Conservation (phyloP, 1,139 yeast species). For the Magnusiomyces tetraspermus region DNA sequence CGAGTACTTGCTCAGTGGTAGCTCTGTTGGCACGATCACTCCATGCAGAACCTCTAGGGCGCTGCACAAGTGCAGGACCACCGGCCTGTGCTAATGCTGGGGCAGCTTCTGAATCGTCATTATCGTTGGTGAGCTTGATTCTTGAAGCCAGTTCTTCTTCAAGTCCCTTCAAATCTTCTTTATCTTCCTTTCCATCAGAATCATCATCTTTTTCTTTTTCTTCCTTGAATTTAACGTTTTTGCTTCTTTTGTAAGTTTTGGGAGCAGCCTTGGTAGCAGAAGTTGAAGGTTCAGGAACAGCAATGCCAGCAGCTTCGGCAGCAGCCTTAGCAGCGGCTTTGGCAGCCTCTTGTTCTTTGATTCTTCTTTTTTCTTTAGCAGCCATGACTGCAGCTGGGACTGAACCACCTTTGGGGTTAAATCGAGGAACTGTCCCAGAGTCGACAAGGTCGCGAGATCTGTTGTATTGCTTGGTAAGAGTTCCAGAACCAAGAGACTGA, state of each 20-base stretch:
- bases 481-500: not conserved
- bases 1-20: constrained; percentile 92
- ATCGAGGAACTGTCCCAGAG: not conserved
- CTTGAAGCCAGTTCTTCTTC: constrained; percentile 1
- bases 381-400: constrained; percentile 3
- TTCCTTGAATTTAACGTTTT: not conserved
- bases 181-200: not conserved
- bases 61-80: not conserved
- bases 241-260: not conserved
- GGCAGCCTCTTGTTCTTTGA: not conserved
- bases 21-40: constrained; percentile 84
- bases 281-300: not conserved
- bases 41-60: constrained; percentile 1
- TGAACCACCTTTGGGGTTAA: constrained; percentile 6
- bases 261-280: not conserved
- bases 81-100: not conserved
- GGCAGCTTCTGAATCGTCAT: not conserved
- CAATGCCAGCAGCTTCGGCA: not conserved
- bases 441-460: not conserved
- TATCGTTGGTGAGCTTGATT: constrained; percentile 1
- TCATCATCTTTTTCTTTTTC: not conserved
- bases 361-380: not conserved
- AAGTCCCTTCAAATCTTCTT: too few species aligned
- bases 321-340: constrained; percentile 2
- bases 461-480: constrained; percentile 1